These are phyloP conservation scores for Erodium maritimum DNA, from an alignment of 345 rosid species.

Conservation along the genomic window DNA sequence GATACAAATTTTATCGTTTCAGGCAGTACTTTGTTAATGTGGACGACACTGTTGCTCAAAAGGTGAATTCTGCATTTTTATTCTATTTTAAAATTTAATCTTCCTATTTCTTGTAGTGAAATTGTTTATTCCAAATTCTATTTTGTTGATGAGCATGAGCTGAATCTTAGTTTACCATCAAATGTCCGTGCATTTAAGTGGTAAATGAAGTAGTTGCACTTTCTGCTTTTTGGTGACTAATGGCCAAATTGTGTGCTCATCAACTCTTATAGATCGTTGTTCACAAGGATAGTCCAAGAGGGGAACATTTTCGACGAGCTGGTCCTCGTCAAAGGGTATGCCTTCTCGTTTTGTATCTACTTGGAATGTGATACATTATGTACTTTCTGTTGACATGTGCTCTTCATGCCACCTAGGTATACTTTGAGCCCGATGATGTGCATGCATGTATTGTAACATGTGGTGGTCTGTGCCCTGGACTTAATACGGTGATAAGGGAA, in stretches of 20 bases:
- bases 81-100: background rate
- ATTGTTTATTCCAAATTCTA: background rate
- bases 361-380: background rate
- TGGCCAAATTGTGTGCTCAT: background rate
- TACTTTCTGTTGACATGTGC: background rate
- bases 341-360: background rate
- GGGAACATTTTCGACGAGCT: slow-evolving; percentile 77
- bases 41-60: slow-evolving; percentile 70
- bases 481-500: slow-evolving; percentile 83
- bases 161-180: background rate
- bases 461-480: slow-evolving; percentile 88
- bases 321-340: slow-evolving; percentile 80
- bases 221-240: background rate
- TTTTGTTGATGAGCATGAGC: no score
- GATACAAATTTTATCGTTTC: slow-evolving; percentile 12
- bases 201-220: no score
- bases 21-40: slow-evolving; percentile 81
- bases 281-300: slow-evolving; percentile 66
- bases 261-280: slow-evolving; percentile 45
- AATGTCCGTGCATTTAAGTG: no score
- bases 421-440: slow-evolving; percentile 66
- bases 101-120: background rate
- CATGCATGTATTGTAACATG: slow-evolving; percentile 82
- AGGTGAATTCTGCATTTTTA: slow-evolving; percentile 28
- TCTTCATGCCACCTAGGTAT: slow-evolving; percentile 32